phyloP scores from a whole-genome alignment of 2,329 filamentous ascomycete genomes.

The Fusarium neocosmosporiellum region DNA sequence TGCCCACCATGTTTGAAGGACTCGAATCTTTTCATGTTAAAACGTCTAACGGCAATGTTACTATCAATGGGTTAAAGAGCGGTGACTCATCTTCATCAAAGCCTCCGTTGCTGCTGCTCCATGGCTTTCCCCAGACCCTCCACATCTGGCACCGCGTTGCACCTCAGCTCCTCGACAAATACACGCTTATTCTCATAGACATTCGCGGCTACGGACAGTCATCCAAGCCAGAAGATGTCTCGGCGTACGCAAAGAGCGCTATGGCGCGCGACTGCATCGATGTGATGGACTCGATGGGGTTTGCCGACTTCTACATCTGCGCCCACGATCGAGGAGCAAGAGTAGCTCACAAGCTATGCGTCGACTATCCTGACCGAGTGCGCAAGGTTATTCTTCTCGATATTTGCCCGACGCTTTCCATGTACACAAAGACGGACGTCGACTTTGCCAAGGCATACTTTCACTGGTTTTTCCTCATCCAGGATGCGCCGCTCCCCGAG shows the following conservation, averaged over 20 bases:
- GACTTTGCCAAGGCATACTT: conserved; percentile 63
- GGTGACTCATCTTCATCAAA: conserved; percentile 45
- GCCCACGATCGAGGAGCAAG: conserved; percentile 68
- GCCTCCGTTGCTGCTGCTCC: conserved; percentile 59
- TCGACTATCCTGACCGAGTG: conserved; percentile 57
- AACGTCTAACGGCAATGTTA: conserved; percentile 50
- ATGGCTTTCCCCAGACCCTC: conserved; percentile 64
- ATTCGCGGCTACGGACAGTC: conserved; percentile 64
- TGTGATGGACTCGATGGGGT: conserved; percentile 58
- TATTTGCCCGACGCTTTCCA: conserved; percentile 65
- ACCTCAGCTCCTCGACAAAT: conserved; percentile 51
- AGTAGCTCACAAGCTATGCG: conserved; percentile 65
- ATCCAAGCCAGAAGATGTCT: conserved; percentile 54
- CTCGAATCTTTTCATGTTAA: conserved; percentile 53
- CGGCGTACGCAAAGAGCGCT: conserved; percentile 58
- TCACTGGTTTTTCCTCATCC: conserved; percentile 70
- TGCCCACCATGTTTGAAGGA: conserved; percentile 51
- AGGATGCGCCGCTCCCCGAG: conserved; percentile 62
- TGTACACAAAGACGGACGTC: conserved; percentile 58
- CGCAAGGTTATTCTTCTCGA: conserved; percentile 59
- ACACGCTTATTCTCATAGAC: conserved; percentile 59
- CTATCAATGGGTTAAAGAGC: conserved; percentile 57
- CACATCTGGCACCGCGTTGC: conserved; percentile 64
- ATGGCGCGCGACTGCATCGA: conserved; percentile 60
- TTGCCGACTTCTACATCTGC: conserved; percentile 58